A percentile compares a stretch with the other conserved stretches of the same genome.
phyloP scores from a whole-genome alignment of 345 rosid genomes.

The Linum lewisii region DNA sequence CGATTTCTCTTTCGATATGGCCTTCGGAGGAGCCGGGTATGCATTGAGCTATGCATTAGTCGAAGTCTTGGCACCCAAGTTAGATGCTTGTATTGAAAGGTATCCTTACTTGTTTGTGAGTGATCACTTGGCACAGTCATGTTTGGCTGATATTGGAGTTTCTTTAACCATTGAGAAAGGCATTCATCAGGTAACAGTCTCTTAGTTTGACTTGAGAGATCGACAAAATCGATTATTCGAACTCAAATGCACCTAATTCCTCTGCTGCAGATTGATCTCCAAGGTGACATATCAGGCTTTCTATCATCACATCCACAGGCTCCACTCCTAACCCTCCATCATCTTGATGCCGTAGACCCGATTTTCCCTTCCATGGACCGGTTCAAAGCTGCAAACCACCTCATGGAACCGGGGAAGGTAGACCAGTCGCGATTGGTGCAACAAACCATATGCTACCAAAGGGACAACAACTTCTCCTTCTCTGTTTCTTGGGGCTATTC shows the following conservation, averaged over 20 bases:
- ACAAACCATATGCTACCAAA: constrained; percentile 55
- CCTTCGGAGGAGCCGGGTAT: constrained; percentile 64
- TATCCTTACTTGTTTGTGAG: constrained; percentile 25
- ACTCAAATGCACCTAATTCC: background rate
- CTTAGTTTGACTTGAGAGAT: background rate
- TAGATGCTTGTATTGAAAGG: constrained; percentile 45
- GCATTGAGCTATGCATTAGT: constrained; percentile 52
- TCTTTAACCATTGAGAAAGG: constrained; percentile 33
- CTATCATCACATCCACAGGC: constrained; percentile 54
- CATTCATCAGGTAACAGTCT: constrained; percentile 44
- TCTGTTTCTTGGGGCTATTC: constrained; percentile 66
- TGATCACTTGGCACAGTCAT: constrained; percentile 30
- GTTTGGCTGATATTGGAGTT: constrained; percentile 45
- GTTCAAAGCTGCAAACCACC: constrained; percentile 34
- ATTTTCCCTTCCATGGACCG: constrained; percentile 47
- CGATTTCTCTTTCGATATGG: constrained; percentile 44
- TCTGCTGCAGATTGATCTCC: constrained; percentile 48
- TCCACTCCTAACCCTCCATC: constrained; percentile 54
- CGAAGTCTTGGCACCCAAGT: constrained; percentile 24
- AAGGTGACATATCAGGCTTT: constrained; percentile 48
- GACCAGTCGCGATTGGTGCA: constrained; percentile 53
- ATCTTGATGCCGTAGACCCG: constrained; percentile 45
- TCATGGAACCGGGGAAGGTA: constrained; percentile 40
- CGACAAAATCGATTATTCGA: background rate
- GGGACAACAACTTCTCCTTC: constrained; percentile 41